Conservation (phyloP, 257 asterid species). For the Oldenlandia corymbosa region DNA sequence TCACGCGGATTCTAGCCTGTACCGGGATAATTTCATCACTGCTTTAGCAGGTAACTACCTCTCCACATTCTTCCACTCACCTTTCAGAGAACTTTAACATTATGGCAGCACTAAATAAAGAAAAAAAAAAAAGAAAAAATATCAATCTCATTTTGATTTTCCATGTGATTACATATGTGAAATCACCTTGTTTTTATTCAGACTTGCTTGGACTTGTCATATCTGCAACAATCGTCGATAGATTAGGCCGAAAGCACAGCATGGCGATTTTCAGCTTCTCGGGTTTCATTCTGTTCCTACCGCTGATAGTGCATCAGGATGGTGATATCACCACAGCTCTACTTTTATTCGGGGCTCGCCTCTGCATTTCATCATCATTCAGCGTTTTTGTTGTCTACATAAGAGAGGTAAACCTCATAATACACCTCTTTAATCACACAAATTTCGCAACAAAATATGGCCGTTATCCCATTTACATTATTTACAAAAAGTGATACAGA, state of each 20-base stretch:
- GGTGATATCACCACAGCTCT: constrained; percentile 33
- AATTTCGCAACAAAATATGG: too few relatives aligned
- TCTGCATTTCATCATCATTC: constrained; percentile 44
- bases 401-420: constrained; percentile 74
- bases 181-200: constrained; percentile 20
- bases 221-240: constrained; percentile 46
- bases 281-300: constrained; percentile 43
- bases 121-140: too few relatives aligned
- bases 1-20: constrained; percentile 37
- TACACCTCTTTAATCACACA: too few relatives aligned
- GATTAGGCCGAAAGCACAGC: constrained; percentile 52
- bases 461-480: too few relatives aligned
- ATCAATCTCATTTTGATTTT: too few relatives aligned
- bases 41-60: constrained; percentile 69
- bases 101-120: too few relatives aligned
- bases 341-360: constrained; percentile 56
- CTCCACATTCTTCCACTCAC: too few relatives aligned
- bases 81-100: too few relatives aligned
- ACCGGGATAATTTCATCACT: constrained; percentile 43
- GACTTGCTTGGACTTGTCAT: constrained; percentile 53
- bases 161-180: too few relatives aligned
- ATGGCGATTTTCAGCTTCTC: constrained; percentile 38
- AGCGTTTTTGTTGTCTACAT: constrained; percentile 45
- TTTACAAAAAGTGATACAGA: too few relatives aligned
- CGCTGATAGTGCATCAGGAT: constrained; percentile 38